Conservation (phyloP, 208 protist species). For the Tritrichomonas foetus region DNA sequence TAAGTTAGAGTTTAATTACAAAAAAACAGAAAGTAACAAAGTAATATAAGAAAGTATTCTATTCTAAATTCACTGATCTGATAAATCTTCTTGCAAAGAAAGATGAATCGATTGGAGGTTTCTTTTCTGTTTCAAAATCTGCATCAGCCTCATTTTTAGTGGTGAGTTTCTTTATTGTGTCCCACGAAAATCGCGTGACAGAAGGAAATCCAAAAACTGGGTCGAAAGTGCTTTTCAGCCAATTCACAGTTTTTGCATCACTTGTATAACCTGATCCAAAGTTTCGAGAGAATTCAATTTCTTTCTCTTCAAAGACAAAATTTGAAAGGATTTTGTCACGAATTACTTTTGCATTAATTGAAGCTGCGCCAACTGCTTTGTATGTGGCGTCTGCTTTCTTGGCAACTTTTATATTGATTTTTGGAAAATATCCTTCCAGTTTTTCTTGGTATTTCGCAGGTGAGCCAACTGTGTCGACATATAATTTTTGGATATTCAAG, state of each 20-base stretch:
- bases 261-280: conserved; percentile 39
- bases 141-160: neutral
- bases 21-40: too few relatives aligned
- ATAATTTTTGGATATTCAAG: conserved; percentile 45
- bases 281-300: neutral
- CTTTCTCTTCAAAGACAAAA: conserved; percentile 18
- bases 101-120: neutral
- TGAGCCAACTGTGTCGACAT: conserved; percentile 58
- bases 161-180: conserved; percentile 12
- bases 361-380: conserved; percentile 47
- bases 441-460: conserved; percentile 50
- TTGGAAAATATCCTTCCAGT: conserved; percentile 32
- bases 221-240: conserved; percentile 42
- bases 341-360: conserved; percentile 49
- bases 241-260: conserved; percentile 39
- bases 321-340: neutral
- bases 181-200: conserved; percentile 48
- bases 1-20: too few relatives aligned
- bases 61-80: too few relatives aligned
- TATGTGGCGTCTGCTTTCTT: conserved; percentile 47
- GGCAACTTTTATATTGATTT: conserved; percentile 43
- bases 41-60: too few relatives aligned
- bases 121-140: neutral
- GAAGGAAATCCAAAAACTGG: conserved; percentile 51
- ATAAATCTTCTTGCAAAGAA: neutral